These are phyloP conservation scores for Phytophthora uliginosa DNA, from an alignment of 352 stramenopile genomes.

Conservation along the genomic window DNA sequence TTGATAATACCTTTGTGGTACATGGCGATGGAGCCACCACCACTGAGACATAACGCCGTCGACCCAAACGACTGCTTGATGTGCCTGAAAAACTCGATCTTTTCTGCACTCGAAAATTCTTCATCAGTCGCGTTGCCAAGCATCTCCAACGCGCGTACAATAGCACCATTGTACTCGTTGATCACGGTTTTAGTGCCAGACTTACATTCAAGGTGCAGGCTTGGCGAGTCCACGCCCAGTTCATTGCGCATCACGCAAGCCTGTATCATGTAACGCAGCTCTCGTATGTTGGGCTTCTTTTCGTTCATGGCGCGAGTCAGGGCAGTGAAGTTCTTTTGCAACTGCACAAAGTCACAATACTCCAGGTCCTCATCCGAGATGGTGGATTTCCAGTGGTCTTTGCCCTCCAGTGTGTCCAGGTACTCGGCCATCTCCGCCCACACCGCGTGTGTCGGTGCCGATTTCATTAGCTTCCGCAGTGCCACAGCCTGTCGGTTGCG, in stretches of 20 bases:
- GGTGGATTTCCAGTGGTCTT: conserved; percentile 66
- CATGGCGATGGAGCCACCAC: conserved; percentile 94
- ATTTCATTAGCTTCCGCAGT: conserved; percentile 68
- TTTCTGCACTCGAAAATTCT: conserved; percentile 32
- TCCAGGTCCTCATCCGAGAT: conserved; percentile 63
- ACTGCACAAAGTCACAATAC: conserved; percentile 71
- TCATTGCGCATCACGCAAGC: conserved; percentile 79
- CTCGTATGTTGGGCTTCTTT: conserved; percentile 47
- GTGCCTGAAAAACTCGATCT: conserved; percentile 67
- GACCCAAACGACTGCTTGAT: conserved; percentile 89
- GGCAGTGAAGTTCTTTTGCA: conserved; percentile 49
- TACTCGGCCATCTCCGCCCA: conserved; percentile 74
- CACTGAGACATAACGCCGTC: conserved; percentile 94
- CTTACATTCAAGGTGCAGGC: conserved; percentile 67
- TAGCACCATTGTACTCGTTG: conserved; percentile 58
- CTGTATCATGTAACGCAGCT: conserved; percentile 73
- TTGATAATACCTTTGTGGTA: conserved; percentile 97
- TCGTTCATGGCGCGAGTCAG: conserved; percentile 39
- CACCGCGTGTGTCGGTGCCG: conserved; percentile 52
- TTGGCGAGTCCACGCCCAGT: conserved; percentile 61
- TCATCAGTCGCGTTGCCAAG: conserved; percentile 38
- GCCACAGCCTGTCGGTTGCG: conserved; percentile 61
- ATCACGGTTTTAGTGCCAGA: conserved; percentile 76
- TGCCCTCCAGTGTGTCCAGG: conserved; percentile 67
- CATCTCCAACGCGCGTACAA: conserved; percentile 56